Conservation (phyloP, 2,329 filamentous ascomycete species). For the Rugonectria rugulosa region DNA sequence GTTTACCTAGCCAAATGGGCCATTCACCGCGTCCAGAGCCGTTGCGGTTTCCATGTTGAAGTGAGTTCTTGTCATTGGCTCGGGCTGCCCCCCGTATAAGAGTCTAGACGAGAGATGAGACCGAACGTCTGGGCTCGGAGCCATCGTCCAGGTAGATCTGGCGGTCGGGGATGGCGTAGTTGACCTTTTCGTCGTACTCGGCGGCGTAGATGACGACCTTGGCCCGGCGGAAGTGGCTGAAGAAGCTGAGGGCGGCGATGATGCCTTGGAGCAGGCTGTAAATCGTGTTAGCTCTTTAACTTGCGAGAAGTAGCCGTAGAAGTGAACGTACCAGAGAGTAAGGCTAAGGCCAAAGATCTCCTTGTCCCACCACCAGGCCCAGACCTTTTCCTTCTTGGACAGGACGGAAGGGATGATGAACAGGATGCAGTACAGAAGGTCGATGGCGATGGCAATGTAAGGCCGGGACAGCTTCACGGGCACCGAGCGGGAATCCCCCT, state of each 20-base stretch:
- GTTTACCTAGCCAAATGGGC: background rate
- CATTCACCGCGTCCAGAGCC: background rate
- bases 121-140: constrained; percentile 30
- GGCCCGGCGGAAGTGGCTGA: constrained; percentile 29
- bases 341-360: constrained; percentile 23
- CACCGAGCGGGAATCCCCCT: background rate
- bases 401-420: constrained; percentile 29
- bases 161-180: constrained; percentile 13
- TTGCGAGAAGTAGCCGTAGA: background rate
- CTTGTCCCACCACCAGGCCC: background rate
- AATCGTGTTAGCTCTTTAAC: background rate
- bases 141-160: constrained; percentile 30
- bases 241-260: constrained; percentile 24
- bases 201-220: constrained; percentile 28
- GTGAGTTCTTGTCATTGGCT: background rate
- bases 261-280: constrained; percentile 24
- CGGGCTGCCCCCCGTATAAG: background rate
- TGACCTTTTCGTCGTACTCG: constrained; percentile 22
- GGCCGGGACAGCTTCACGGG: background rate
- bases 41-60: background rate
- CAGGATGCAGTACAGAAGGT: constrained; percentile 27
- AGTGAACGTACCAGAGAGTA: constrained; percentile 29
- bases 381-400: constrained; percentile 14
- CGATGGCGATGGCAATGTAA: constrained; percentile 26
- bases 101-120: constrained; percentile 24